Evolutionary conservation across 2,329 filamentous ascomycete species (phyloP), one percentile per base, ranked within the genome.

Genomic region (Colletotrichum graminicola): DNA sequence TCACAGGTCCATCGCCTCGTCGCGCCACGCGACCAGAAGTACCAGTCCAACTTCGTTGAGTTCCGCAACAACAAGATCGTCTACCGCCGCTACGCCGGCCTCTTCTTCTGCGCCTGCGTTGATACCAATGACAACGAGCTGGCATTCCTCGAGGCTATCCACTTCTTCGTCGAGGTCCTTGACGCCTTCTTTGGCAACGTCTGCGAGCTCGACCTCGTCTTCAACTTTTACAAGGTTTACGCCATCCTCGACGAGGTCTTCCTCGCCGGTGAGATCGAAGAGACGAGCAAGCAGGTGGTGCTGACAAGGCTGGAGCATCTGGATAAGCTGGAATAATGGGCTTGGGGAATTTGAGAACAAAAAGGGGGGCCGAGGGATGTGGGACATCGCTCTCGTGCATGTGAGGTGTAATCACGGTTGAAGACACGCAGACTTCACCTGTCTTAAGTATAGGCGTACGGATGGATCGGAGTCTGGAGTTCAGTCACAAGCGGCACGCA

Each of bases 21-120:
- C 73, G 96, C 96, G 0, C 96, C 96, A 8, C 93, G 96, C 79
- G 96, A 99, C 84, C 96, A 99, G 81, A 99, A 99, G 81, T 97
- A 99, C 87, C 96, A 99, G 82, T 97, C 94, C 84, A 99, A 99
- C 86, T 99, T 99, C 79, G 96, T 99, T 87, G 96, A 99, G 84
- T 92, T 93, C 85, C 93, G 94, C 75, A 93, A 94, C 84, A 94
- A 95, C 80, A 98, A 98, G 86, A 93, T 99, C 77, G 94, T 99
- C 65, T 99, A 99, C 86, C 92, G 97, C 55, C 93, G 96, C 74
- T 99, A 99, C 84, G 96, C 96, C 0, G 96, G 96, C 0, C 90
- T 99, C 71, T 99, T 99, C 89, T 99, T 99, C 87, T 99, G 96
- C 86, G 97, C 95, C 65, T 98, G 96, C 83, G 96, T 99, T 80